These are phyloP conservation scores for Alternaria angustiovoidea DNA, from an alignment of 2,329 filamentous ascomycete genomes.

Conservation along the genomic window DNA sequence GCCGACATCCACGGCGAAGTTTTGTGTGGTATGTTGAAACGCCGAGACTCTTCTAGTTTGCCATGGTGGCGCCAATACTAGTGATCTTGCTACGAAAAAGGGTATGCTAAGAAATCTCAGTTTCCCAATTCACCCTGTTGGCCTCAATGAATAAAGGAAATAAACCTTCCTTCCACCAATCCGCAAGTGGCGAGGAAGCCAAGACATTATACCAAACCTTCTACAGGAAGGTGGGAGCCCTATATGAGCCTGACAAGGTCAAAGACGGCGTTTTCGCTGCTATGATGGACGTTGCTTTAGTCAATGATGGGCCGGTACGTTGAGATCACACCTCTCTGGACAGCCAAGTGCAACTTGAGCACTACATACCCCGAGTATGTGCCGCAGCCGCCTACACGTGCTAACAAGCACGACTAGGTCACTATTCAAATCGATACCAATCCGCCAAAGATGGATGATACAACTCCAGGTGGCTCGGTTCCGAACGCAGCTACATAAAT, in stretches of 20 bases:
- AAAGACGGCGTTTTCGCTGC: slow-evolving; percentile 98
- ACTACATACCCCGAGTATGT: slow-evolving; percentile 8
- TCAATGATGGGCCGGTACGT: slow-evolving; percentile 84
- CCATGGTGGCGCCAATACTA: background rate
- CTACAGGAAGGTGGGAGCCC: slow-evolving; percentile 74
- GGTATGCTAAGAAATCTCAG: slow-evolving; percentile 57
- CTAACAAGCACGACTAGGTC: slow-evolving; percentile 46
- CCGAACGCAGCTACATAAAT: slow-evolving; percentile 9
- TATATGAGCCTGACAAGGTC: slow-evolving; percentile 77
- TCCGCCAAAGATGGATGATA: slow-evolving; percentile 52
- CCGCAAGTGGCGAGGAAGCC: slow-evolving; percentile 79
- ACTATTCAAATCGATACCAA: slow-evolving; percentile 60
- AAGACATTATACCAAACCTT: slow-evolving; percentile 85
- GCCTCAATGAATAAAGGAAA: slow-evolving; percentile 94
- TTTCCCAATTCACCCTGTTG: slow-evolving; percentile 95
- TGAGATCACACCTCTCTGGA: slow-evolving; percentile 65
- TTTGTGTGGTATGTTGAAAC: slow-evolving; percentile 76
- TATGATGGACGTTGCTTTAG: slow-evolving; percentile 96
- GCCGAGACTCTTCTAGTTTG: background rate
- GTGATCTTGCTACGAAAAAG: background rate
- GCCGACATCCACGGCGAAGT: slow-evolving; percentile 89
- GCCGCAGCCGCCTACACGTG: background rate
- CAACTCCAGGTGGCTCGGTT: slow-evolving; percentile 24
- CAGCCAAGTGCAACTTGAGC: slow-evolving; percentile 60
- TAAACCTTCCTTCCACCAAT: slow-evolving; percentile 94